Base-by-base conservation (phyloP, 257 asterid species). In the Penstemon eatonii region DNA sequence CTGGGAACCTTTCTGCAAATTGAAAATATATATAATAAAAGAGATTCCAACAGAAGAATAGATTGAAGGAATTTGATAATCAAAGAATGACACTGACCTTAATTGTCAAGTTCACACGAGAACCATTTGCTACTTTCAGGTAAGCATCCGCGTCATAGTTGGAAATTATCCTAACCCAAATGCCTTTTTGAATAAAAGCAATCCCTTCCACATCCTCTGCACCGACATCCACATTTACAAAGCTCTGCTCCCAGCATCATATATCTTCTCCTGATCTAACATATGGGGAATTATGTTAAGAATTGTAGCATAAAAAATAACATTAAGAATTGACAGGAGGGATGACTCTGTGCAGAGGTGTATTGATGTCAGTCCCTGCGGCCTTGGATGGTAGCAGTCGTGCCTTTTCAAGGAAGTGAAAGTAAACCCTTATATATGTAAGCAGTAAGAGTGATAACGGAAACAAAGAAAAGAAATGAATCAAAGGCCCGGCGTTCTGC, bases 211-310 rank as follows among this genome's bases (percentile, higher is more conserved):
- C 86, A 81, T 93, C 97, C 83, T 93, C 88, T 6, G 83, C 80
- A 6, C 96, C 96, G 73, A 84, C 90, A 76, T 85, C 85, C 66
- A 88, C 79, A 69, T 87, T 52, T 63, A 77, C 65, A 70, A 59
- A 80, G 78, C 81, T 85, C 69, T 83, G 82, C 69, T 90, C 94
- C 99, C 99, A 93, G 78, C 99, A 93, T 97, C 97, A 93, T 68
- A 66, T 82, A 78, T 90, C 99, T 82, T 87, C 86, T 71, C 85
- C 89, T 3, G 82, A 83, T 40, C 68, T 51, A 37, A 75, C 57
- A 71, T 69, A 79, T 7, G 86, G 86, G n/a, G n/a, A n/a, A n/a
- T n/a, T n/a, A n/a, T n/a, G n/a, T n/a, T n/a, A n/a, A n/a, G n/a
- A n/a, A n/a, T n/a, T n/a, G n/a, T n/a, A n/a, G 33, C 2, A 70